Evolutionary conservation across 1,139 yeast species (phyloP).

Genomic region (Suhomyces terraborum): DNA sequence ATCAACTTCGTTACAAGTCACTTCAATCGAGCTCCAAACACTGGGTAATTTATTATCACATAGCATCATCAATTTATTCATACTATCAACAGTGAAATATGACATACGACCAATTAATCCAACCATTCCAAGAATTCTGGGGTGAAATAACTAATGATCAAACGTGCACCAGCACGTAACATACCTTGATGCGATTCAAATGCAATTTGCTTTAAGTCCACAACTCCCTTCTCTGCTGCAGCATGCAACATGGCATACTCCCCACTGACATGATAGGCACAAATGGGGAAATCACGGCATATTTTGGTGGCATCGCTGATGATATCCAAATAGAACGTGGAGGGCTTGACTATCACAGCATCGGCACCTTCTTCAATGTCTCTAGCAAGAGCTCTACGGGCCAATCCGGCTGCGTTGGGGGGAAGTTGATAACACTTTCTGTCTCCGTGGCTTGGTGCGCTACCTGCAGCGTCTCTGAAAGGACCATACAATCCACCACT

Average conservation of each 20-base stretch:
- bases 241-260: conserved; percentile 98
- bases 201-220: conserved; percentile 85
- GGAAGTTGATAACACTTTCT: conserved; percentile 94
- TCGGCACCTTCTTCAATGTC: conserved; percentile 95
- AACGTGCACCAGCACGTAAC: conserved; percentile 93
- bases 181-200: conserved; percentile 91
- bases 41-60: too few relatives aligned
- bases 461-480: conserved; percentile 95
- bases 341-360: conserved; percentile 94
- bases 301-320: conserved; percentile 84
- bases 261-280: conserved; percentile 96
- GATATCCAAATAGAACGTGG: conserved; percentile 90
- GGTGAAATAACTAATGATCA: conserved; percentile 88
- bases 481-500: conserved; percentile 94
- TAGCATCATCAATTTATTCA: too few relatives aligned
- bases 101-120: conserved; percentile 24
- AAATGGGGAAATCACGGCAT: conserved; percentile 82
- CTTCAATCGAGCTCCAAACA: too few relatives aligned
- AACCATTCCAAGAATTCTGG: conserved; percentile 97
- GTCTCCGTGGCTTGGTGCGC: conserved; percentile 88
- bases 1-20: too few relatives aligned
- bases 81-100: too few relatives aligned
- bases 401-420: conserved; percentile 88
- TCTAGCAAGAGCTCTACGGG: conserved; percentile 84
- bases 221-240: conserved; percentile 94